Conservation (phyloP, 495 filamentous ascomycete species). For the Penicillium bialowiezense region DNA sequence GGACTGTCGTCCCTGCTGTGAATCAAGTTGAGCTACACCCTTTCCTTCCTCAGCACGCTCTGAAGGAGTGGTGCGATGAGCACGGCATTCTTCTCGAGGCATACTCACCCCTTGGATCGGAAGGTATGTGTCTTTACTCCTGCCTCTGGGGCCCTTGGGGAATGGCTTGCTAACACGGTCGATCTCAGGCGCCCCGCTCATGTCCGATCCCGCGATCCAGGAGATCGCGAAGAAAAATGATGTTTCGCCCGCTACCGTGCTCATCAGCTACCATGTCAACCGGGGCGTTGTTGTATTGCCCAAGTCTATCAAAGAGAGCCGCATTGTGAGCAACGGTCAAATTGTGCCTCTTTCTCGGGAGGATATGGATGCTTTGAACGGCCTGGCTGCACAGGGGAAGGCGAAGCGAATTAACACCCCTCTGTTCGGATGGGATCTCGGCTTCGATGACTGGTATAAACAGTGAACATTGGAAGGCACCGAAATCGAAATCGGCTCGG, state of each 20-base stretch:
- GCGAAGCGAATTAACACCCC: constrained; percentile 24
- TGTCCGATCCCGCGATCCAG: constrained; percentile 15
- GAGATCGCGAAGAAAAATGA: constrained; percentile 21
- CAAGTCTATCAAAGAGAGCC: constrained; percentile 30
- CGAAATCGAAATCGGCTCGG: constrained; percentile 1
- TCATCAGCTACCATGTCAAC: constrained; percentile 28
- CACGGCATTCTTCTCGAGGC: constrained; percentile 16
- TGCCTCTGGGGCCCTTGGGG: too few species aligned
- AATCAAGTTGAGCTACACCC: constrained; percentile 83
- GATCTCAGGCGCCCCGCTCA: constrained; percentile 15
- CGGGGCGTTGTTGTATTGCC: constrained; percentile 31
- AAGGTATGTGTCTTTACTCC: too few species aligned
- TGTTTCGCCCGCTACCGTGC: constrained; percentile 14
- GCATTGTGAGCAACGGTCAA: constrained; percentile 28
- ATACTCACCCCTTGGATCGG: constrained; percentile 17
- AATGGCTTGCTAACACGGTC: constrained; percentile 1
- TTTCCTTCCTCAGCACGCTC: constrained; percentile 62
- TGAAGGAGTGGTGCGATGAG: constrained; percentile 16
- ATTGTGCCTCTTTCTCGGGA: constrained; percentile 26
- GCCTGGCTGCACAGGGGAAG: constrained; percentile 22
- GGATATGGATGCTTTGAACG: constrained; percentile 26
- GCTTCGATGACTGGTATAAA: constrained; percentile 18
- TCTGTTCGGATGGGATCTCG: constrained; percentile 20
- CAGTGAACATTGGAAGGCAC: too few species aligned
- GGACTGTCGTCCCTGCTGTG: constrained; percentile 57